These are phyloP conservation scores for Fistulifera solaris DNA, from an alignment of 108 stramenopile species.

Conservation along the genomic window DNA sequence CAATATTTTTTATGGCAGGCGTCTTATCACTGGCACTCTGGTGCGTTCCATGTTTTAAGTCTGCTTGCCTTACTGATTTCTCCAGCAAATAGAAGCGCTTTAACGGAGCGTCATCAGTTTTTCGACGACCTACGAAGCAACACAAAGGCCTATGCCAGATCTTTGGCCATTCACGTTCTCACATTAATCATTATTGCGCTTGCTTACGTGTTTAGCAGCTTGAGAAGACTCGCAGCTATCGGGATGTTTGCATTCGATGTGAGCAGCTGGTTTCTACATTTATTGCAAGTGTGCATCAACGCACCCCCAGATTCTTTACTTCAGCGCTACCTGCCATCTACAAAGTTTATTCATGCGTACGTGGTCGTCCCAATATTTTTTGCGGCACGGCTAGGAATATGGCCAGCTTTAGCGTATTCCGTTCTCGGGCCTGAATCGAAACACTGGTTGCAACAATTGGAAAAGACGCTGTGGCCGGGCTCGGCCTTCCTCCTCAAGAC, in stretches of 20 bases:
- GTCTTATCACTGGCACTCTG: slow-evolving; percentile 70
- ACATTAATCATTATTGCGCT: slow-evolving; percentile 40
- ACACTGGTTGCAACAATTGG: slow-evolving; percentile 72
- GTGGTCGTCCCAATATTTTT: slow-evolving; percentile 62
- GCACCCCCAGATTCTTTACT: slow-evolving; percentile 5
- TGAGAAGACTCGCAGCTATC: slow-evolving; percentile 61
- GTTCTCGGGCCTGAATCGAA: slow-evolving; percentile 51
- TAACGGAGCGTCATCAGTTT: slow-evolving; percentile 4
- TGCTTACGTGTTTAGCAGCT: slow-evolving; percentile 55
- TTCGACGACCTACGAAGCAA: neutral
- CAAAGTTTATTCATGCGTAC: slow-evolving; percentile 27
- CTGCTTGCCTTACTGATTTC: slow-evolving; percentile 39
- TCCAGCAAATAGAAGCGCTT: neutral
- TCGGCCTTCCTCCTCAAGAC: neutral
- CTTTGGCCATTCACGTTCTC: slow-evolving; percentile 56
- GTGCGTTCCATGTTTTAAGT: slow-evolving; percentile 57
- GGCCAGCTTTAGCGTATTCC: slow-evolving; percentile 62
- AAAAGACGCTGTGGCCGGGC: slow-evolving; percentile 58
- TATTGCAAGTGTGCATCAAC: slow-evolving; percentile 71
- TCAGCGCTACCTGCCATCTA: slow-evolving; percentile 19
- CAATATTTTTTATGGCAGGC: slow-evolving; percentile 68
- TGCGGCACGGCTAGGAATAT: slow-evolving; percentile 59
- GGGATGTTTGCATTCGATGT: slow-evolving; percentile 66
- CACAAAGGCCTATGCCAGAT: slow-evolving; percentile 27
- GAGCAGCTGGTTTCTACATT: slow-evolving; percentile 51